phyloP scores from a whole-genome alignment of 148 eudicot species.

The Chenopodium formosanum region DNA sequence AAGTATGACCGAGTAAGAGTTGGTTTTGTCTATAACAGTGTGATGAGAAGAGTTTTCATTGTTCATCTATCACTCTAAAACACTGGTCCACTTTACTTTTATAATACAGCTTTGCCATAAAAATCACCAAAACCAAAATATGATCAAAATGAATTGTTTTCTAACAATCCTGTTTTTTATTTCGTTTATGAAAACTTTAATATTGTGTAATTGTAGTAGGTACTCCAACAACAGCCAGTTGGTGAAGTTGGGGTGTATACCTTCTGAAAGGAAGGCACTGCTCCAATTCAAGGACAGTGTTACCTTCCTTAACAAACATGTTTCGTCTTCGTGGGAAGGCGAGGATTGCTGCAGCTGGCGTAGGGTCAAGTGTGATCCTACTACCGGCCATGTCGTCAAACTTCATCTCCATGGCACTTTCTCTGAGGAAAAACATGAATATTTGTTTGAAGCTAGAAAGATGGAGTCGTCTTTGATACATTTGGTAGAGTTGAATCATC shows the following conservation, averaged over 20 bases:
- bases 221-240: not conserved
- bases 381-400: not conserved
- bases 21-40: no score
- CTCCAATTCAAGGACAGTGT: constrained; percentile 4
- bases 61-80: no score
- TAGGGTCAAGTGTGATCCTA: constrained; percentile 3
- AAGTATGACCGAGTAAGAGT: no score
- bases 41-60: no score
- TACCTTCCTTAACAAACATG: not conserved
- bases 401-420: not conserved
- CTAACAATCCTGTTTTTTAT: not conserved
- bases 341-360: constrained; percentile 15
- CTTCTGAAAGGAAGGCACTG: constrained; percentile 12
- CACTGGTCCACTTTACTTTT: no score
- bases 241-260: constrained; percentile 5
- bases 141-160: no score
- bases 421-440: no score
- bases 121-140: no score
- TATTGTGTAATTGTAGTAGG: not conserved
- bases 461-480: not conserved
- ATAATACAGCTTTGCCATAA: no score
- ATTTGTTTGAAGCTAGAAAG: not conserved
- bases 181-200: not conserved
- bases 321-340: not conserved
- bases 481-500: not conserved